These are phyloP conservation scores for Calonectria henricotiae DNA, from an alignment of 2,329 filamentous ascomycete genomes.

Conservation along the genomic window DNA sequence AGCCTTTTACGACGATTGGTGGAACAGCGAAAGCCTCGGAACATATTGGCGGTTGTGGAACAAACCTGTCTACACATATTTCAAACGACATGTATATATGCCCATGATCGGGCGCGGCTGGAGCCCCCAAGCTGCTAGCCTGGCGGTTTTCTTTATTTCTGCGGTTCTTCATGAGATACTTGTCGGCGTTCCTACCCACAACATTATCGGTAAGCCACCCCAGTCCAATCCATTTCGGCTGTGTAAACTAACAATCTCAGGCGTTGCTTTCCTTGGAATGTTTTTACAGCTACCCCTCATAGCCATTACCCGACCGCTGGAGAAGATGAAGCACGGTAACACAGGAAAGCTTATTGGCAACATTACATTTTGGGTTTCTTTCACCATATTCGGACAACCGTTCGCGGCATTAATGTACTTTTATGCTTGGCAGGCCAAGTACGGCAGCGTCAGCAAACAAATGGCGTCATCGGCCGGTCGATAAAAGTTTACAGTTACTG, in stretches of 20 bases:
- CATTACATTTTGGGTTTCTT: constrained; percentile 95
- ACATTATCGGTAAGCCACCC: constrained; percentile 81
- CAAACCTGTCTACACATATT: constrained; percentile 96
- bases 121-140: constrained; percentile 79
- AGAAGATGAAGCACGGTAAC: constrained; percentile 80
- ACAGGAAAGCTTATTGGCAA: constrained; percentile 89
- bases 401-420: constrained; percentile 95
- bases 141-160: constrained; percentile 89
- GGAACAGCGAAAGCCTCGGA: constrained; percentile 91
- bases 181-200: constrained; percentile 95
- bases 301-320: constrained; percentile 82
- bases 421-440: constrained; percentile 98
- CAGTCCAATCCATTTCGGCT: background rate
- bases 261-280: constrained; percentile 96
- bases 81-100: constrained; percentile 93
- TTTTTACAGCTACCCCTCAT: constrained; percentile 93
- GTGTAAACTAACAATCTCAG: constrained; percentile 60
- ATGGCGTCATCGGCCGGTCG: constrained; percentile 40
- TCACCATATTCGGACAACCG: constrained; percentile 95
- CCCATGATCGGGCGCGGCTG: constrained; percentile 90
- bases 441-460: constrained; percentile 81
- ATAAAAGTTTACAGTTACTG: constrained; percentile 25
- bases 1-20: constrained; percentile 98
- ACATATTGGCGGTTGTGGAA: constrained; percentile 98
- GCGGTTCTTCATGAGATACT: constrained; percentile 92